These are phyloP conservation scores for Tilletiaria anomala DNA, from an alignment of 1,284 basidiomycete species.

Conservation along the genomic window DNA sequence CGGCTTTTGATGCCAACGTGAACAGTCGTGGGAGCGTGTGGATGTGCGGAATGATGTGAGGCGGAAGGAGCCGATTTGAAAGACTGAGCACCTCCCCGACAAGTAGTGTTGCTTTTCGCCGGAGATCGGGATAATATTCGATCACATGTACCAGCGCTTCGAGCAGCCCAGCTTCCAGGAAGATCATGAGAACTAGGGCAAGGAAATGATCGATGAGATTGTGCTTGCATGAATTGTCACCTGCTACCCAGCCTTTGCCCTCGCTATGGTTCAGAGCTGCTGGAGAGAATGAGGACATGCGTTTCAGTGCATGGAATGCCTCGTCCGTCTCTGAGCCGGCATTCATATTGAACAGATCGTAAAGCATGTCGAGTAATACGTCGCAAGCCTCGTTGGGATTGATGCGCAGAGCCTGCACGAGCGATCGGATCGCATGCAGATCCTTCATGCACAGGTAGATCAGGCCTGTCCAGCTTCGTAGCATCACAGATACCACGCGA, in stretches of 20 bases:
- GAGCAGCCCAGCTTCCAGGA: conserved; percentile 66
- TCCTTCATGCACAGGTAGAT: conserved; percentile 88
- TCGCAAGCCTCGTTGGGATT: too few relatives aligned
- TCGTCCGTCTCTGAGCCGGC: too few relatives aligned
- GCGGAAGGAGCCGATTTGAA: conserved; percentile 73
- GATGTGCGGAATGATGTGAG: conserved; percentile 63
- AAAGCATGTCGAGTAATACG: conserved; percentile 93
- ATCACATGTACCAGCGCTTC: conserved; percentile 30
- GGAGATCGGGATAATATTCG: conserved; percentile 12
- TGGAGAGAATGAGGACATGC: too few relatives aligned
- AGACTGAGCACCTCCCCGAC: conserved; percentile 80
- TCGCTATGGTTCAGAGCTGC: too few relatives aligned
- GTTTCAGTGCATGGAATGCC: too few relatives aligned
- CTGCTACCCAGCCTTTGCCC: neutral
- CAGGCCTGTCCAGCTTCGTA: conserved; percentile 84
- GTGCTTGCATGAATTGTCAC: conserved; percentile 41
- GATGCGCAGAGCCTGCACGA: conserved; percentile 75
- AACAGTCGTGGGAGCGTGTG: conserved; percentile 77
- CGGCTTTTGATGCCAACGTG: too few relatives aligned
- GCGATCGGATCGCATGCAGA: conserved; percentile 64
- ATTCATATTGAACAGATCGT: conserved; percentile 61
- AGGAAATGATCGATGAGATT: conserved; percentile 88
- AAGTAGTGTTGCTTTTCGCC: conserved; percentile 58
- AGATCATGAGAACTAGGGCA: conserved; percentile 69
- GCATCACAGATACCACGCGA: conserved; percentile 63